These are phyloP conservation scores for Drosera spatulata DNA, from an alignment of 179 eudicot genomes.

Conservation along the genomic window DNA sequence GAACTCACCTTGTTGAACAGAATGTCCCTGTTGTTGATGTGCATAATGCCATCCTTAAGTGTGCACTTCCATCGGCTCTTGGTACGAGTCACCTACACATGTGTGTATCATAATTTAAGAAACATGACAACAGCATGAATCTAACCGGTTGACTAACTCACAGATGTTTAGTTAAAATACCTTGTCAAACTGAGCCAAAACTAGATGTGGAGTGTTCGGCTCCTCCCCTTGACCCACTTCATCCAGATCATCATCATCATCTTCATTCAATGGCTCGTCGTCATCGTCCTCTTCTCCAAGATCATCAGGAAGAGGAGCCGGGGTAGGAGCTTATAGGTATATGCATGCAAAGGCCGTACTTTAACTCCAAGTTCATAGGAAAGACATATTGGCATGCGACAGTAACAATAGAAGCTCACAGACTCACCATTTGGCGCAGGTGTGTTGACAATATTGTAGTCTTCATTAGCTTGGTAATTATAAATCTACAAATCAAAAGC, in stretches of 20 bases:
- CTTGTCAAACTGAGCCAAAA: slow-evolving; percentile 98
- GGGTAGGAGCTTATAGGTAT: slow-evolving; percentile 79
- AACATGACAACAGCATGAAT: no score
- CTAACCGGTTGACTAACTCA: not conserved
- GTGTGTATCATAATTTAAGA: no score
- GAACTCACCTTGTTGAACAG: slow-evolving; percentile 73
- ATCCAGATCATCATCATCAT: slow-evolving; percentile 88
- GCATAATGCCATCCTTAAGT: slow-evolving; percentile 95
- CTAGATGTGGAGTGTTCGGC: slow-evolving; percentile 75
- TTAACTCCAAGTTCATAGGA: slow-evolving; percentile 9
- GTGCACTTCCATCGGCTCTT: slow-evolving; percentile 95
- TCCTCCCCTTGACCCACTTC: slow-evolving; percentile 89
- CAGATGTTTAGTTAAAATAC: slow-evolving; percentile 19
- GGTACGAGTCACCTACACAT: slow-evolving; percentile 1
- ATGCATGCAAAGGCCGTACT: slow-evolving; percentile 8
- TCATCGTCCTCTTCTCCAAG: slow-evolving; percentile 60
- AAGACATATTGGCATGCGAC: slow-evolving; percentile 2
- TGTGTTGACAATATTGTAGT: slow-evolving; percentile 80
- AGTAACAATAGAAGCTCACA: slow-evolving; percentile 10
- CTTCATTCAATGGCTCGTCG: slow-evolving; percentile 90
- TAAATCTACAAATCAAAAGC: slow-evolving; percentile 53
- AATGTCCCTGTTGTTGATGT: slow-evolving; percentile 81
- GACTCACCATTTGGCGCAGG: slow-evolving; percentile 73
- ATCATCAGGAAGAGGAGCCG: slow-evolving; percentile 64
- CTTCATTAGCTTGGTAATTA: slow-evolving; percentile 88